Base-by-base conservation (phyloP, 352 stramenopile genomes). In the Pythium monospermum region DNA sequence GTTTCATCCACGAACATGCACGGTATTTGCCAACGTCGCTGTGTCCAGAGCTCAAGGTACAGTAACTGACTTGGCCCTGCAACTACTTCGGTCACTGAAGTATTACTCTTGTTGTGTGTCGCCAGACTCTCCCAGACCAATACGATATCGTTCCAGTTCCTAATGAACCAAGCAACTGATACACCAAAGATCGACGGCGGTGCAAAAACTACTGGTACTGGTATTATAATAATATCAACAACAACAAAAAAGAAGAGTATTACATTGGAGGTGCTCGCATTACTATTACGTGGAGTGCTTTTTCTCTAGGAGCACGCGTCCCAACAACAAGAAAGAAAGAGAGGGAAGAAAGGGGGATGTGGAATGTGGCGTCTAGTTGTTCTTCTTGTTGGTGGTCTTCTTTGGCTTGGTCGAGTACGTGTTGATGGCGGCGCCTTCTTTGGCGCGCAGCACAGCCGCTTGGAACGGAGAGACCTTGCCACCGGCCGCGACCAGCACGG, bases 41-140 rank as follows among this genome's bases (percentile, higher is more conserved):
- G 11, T 89, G 77, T 58, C 80, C 77, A 4, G 68, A 87, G 49
- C 80, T 91, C 43, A 79, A 84, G 59, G 78, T 88, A 49, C 16
- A 49, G 7, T n/a, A 37, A 39, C 15, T n/a, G n/a, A n/a, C n/a
- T n/a, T 32, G n/a, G 7, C 11, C 21, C 23, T 45, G 18, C 45
- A 8, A 44, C 16, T 43, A 1, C 4, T 30, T 42, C 5, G 19
- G 15, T 58, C 21, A 10, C 42, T 3, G 11, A 31, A 12, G 2
- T 22, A 6, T 22, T 18, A 42, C 11, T 18, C 36, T 22, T 42
- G 7, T 18, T 18, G 7, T 18, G 16, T 42, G 8, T 42, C 15
- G 21, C 12, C 42, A 87, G 77, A 71, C 83, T 44, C 59, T 73
- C 16, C 77, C 75, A 3, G 66, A 80, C 16, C 76, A 71, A 45